A percentile compares a stretch with the other conserved stretches of the same genome.
phyloP scores from a whole-genome alignment of 768 basidiomycete species.

The Suillus tomentosus region DNA sequence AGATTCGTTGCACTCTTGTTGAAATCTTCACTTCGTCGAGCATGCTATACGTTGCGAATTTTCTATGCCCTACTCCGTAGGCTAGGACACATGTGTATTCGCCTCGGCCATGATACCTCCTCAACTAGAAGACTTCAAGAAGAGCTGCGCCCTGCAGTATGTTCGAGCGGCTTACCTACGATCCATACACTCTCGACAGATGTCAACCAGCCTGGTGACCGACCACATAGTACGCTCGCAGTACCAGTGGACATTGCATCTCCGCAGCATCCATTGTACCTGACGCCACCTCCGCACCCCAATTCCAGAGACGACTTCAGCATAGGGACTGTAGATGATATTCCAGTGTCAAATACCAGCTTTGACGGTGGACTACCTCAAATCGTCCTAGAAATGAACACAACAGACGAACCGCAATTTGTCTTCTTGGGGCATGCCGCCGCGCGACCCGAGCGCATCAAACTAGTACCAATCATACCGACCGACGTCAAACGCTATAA shows the following conservation, averaged over 20 bases:
- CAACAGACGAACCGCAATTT: too few species aligned
- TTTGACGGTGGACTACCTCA: neutral
- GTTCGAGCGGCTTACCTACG: neutral
- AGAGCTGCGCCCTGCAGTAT: slow-evolving; percentile 1
- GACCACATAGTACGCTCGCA: neutral
- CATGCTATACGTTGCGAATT: neutral
- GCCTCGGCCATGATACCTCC: neutral
- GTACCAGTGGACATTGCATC: neutral
- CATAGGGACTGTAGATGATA: neutral
- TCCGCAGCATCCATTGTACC: neutral
- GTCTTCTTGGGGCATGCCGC: neutral
- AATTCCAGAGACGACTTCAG: too few species aligned
- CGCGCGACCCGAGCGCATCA: rapidly evolving
- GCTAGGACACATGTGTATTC: neutral
- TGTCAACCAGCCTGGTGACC: too few species aligned
- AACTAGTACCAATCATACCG: neutral
- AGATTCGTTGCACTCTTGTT: neutral
- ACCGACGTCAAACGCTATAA: neutral
- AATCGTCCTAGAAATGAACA: too few species aligned
- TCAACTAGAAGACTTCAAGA: neutral
- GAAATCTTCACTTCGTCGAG: neutral
- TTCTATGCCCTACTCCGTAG: neutral
- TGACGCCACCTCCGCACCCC: neutral
- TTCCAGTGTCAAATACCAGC: neutral
- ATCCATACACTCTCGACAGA: neutral